Percentiles rank a stretch among this genome's conserved stretches.
phyloP scores from a whole-genome alignment of 164 flowering plant species.

The Liriodendron chinense region DNA sequence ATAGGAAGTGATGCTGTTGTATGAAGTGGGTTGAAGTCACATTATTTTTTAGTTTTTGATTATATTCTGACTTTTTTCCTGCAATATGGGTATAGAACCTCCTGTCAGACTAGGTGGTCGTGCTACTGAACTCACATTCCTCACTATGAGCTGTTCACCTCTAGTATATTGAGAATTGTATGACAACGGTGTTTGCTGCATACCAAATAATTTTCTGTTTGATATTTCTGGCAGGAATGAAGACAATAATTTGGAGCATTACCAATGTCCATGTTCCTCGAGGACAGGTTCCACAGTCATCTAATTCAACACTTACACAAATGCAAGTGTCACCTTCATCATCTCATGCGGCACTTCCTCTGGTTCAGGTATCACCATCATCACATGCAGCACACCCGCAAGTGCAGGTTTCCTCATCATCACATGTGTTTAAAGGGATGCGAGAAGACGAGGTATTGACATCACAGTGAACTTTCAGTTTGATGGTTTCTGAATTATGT shows the following conservation, averaged over 20 bases:
- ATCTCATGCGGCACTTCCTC: slow-evolving; percentile 13
- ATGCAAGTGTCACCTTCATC: slow-evolving; percentile 1
- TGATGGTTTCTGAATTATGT: not conserved
- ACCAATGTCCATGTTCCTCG: slow-evolving; percentile 90
- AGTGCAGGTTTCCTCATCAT: slow-evolving; percentile 52
- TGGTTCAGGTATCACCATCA: slow-evolving; percentile 61
- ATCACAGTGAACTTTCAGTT: not conserved
- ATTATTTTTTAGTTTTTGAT: not conserved
- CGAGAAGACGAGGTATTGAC: slow-evolving; percentile 92
- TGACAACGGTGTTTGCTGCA: not conserved
- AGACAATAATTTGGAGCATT: slow-evolving; percentile 97
- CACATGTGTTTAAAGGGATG: slow-evolving; percentile 81
- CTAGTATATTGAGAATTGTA: not conserved
- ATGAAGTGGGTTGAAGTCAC: not conserved
- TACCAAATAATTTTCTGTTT: not conserved
- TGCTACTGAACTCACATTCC: not conserved
- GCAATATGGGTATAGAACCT: not conserved
- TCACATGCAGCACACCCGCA: slow-evolving; percentile 64
- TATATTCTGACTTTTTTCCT: not conserved
- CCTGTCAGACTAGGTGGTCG: not conserved
- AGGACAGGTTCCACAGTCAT: slow-evolving; percentile 53
- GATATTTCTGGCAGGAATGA: slow-evolving; percentile 70
- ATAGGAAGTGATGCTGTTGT: not conserved
- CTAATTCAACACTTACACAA: slow-evolving; percentile 6
- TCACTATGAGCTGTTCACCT: not conserved